These are phyloP conservation scores for Farysia itapuensis DNA, from an alignment of 1,284 basidiomycete species.

Conservation along the genomic window DNA sequence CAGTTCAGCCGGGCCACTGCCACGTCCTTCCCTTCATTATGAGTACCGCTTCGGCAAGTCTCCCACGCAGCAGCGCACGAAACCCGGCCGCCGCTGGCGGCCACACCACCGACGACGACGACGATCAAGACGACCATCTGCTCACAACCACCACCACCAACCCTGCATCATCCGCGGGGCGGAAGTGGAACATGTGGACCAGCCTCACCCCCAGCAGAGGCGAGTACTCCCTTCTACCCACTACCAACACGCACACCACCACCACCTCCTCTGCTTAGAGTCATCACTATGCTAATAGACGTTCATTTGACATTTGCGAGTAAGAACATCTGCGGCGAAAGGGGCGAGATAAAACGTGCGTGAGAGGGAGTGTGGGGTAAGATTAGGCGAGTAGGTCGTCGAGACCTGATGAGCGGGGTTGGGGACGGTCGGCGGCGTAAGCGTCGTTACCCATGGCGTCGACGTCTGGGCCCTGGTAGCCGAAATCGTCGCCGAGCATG, in stretches of 20 bases:
- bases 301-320: too few species aligned
- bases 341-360: too few species aligned
- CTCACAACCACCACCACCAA: neutral
- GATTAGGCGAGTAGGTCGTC: slow-evolving; percentile 13
- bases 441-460: neutral
- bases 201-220: neutral
- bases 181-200: neutral
- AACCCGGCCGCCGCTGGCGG: too few species aligned
- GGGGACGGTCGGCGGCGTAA: slow-evolving; percentile 8
- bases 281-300: too few species aligned
- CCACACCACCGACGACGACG: slow-evolving; percentile 1
- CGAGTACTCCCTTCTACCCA: neutral
- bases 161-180: neutral
- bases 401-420: slow-evolving; percentile 1
- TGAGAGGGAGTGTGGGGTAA: neutral
- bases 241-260: too few species aligned
- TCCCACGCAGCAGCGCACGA: too few species aligned
- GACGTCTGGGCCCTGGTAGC: too few species aligned
- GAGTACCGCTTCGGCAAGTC: slow-evolving; percentile 4
- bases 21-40: slow-evolving; percentile 10
- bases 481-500: slow-evolving; percentile 24
- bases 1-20: slow-evolving; percentile 19
- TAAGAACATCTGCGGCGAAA: neutral
- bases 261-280: too few species aligned
- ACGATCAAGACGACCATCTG: slow-evolving; percentile 3